These are phyloP conservation scores for Phaeosphaeria sp. DNA, from an alignment of 2,329 filamentous ascomycete genomes.

Conservation along the genomic window DNA sequence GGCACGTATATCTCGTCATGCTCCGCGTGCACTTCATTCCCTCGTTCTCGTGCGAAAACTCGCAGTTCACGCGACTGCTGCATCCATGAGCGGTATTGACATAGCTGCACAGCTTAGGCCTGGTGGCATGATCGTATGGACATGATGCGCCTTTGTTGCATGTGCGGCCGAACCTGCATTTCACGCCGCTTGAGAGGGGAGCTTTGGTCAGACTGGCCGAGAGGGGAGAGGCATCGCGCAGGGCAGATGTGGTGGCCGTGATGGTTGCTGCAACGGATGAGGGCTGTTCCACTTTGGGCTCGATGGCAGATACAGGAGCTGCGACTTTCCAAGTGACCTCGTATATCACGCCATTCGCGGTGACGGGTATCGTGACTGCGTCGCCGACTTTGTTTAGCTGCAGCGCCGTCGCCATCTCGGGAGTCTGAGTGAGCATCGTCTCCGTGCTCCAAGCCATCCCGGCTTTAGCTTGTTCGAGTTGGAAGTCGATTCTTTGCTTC, in stretches of 20 bases:
- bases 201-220: background rate
- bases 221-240: slow-evolving; percentile 1
- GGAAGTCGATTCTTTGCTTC: background rate
- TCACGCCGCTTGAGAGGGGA: background rate
- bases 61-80: slow-evolving; percentile 2
- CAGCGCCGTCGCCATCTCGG: background rate
- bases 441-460: background rate
- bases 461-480: background rate
- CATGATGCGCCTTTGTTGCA: slow-evolving; percentile 5
- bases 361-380: background rate
- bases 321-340: slow-evolving; percentile 2
- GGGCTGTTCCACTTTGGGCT: background rate
- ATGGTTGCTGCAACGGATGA: background rate
- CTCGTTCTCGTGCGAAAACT: slow-evolving; percentile 4
- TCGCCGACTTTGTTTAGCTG: background rate
- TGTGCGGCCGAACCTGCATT: slow-evolving; percentile 7
- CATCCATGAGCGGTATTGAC: slow-evolving; percentile 8
- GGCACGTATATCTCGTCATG: background rate
- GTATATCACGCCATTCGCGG: background rate
- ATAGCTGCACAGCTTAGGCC: slow-evolving; percentile 5
- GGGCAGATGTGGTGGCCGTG: background rate
- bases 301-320: background rate
- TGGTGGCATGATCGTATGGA: slow-evolving; percentile 2
- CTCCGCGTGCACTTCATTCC: slow-evolving; percentile 4
- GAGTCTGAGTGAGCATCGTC: background rate